Evolutionary conservation across 78 protist species (phyloP).

Genomic region (Creolimax fragrantissima): DNA sequence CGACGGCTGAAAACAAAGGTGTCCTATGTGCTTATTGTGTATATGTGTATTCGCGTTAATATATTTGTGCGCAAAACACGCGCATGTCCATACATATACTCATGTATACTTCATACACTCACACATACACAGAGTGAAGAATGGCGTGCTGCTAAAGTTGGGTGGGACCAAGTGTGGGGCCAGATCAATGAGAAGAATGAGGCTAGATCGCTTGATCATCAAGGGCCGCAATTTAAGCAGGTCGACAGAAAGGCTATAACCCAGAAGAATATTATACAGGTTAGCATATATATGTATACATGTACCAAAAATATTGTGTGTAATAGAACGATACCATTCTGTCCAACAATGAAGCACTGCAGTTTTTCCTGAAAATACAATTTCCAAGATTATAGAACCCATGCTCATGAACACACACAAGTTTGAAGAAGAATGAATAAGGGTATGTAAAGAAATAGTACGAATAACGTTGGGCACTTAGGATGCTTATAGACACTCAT

Average conservation of each 20-base stretch:
- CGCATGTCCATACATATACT: background rate
- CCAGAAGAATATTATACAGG: background rate
- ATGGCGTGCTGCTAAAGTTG: slow-evolving; percentile 45
- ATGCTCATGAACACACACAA: no score
- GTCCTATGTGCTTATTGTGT: background rate
- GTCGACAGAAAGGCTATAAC: slow-evolving; percentile 32
- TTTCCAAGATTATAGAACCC: no score
- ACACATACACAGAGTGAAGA: slow-evolving; percentile 13
- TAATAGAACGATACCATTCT: no score
- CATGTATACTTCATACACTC: background rate
- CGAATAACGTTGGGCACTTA: no score
- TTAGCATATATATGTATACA: no score
- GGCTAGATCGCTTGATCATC: slow-evolving; percentile 61
- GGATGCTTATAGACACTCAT: no score
- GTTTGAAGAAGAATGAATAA: no score
- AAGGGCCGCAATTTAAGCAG: slow-evolving; percentile 37
- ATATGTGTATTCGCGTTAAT: background rate
- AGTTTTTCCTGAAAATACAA: no score
- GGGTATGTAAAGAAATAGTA: no score
- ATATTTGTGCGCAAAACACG: background rate
- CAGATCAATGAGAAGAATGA: slow-evolving; percentile 65
- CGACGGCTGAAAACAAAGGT: slow-evolving; percentile 66
- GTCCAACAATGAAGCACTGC: no score
- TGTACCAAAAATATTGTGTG: no score
- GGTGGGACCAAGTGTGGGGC: slow-evolving; percentile 74